These are phyloP conservation scores for Sclerotinia subarctica DNA, from an alignment of 2,329 filamentous ascomycete genomes.

Conservation along the genomic window DNA sequence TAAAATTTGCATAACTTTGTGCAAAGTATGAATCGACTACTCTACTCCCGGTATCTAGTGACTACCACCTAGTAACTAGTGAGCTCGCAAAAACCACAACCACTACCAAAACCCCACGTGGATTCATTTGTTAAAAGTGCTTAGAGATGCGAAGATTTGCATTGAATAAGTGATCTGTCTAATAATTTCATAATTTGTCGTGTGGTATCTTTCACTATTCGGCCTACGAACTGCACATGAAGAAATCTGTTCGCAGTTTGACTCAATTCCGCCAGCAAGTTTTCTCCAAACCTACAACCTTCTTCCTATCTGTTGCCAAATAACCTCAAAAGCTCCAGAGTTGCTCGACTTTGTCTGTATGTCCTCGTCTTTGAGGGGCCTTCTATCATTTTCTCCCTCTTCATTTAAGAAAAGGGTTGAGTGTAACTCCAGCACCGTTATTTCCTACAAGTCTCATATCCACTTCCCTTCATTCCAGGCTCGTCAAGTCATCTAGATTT, in stretches of 20 bases:
- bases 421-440: conserved; percentile 31
- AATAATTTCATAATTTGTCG: not conserved
- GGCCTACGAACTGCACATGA: not conserved
- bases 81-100: too few species aligned
- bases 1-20: not conserved
- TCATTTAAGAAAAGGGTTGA: conserved; percentile 1
- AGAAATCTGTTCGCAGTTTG: not conserved
- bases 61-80: too few species aligned
- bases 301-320: not conserved
- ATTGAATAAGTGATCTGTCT: not conserved
- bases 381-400: not conserved
- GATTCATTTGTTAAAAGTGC: too few species aligned
- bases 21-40: not conserved
- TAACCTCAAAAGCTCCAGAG: not conserved
- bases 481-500: conserved; percentile 64
- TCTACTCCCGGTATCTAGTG: too few species aligned
- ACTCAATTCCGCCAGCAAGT: too few species aligned
- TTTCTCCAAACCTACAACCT: not conserved
- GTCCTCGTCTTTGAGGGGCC: not conserved
- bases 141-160: not conserved
- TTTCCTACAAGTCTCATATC: conserved; percentile 1
- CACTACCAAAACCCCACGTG: too few species aligned
- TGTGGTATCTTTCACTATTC: not conserved
- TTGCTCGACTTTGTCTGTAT: not conserved
- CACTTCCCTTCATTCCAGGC: conserved; percentile 37